A percentile compares a stretch with the other conserved stretches of the same genome.
These are phyloP conservation scores for Lenzites betulinus DNA, from an alignment of 768 basidiomycete species.

Conservation along the genomic window DNA sequence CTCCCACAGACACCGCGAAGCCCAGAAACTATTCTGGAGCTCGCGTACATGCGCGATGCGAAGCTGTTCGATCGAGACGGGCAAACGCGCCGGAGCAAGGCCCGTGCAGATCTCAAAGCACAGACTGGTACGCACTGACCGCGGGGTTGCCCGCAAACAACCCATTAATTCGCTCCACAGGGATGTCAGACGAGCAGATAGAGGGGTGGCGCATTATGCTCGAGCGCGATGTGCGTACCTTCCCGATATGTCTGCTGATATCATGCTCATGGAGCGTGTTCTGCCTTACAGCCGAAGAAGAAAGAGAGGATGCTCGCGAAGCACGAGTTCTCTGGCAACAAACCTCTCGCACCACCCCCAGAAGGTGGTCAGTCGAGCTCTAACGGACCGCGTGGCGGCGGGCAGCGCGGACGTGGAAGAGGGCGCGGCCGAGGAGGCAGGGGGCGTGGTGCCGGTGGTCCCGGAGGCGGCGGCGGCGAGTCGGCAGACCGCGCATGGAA, in stretches of 20 bases:
- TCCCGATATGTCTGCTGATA: neutral
- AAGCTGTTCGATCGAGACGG: constrained; percentile 78
- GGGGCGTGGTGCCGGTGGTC: constrained; percentile 41
- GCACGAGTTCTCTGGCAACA: constrained; percentile 77
- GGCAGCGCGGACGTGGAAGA: constrained; percentile 41
- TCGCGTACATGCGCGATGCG: constrained; percentile 74
- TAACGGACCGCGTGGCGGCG: constrained; percentile 29
- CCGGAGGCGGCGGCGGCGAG: constrained; percentile 45
- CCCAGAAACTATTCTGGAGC: constrained; percentile 67
- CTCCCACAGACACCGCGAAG: constrained; percentile 33
- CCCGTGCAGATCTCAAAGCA: constrained; percentile 62
- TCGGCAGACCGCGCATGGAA: constrained; percentile 69
- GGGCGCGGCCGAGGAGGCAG: constrained; percentile 30
- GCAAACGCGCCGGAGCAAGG: constrained; percentile 68
- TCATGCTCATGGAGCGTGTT: no score
- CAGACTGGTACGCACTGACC: constrained; percentile 55
- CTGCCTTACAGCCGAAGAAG: constrained; percentile 60
- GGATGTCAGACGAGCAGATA: constrained; percentile 82
- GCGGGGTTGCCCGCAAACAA: no score
- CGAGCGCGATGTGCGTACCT: constrained; percentile 73
- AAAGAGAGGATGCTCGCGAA: constrained; percentile 75
- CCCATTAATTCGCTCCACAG: constrained; percentile 34
- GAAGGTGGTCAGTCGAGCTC: constrained; percentile 1
- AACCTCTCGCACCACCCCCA: constrained; percentile 10
- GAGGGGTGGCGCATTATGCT: constrained; percentile 93